These are phyloP conservation scores for Fragaria iinumae DNA, from an alignment of 306 rosid genomes.

Conservation along the genomic window DNA sequence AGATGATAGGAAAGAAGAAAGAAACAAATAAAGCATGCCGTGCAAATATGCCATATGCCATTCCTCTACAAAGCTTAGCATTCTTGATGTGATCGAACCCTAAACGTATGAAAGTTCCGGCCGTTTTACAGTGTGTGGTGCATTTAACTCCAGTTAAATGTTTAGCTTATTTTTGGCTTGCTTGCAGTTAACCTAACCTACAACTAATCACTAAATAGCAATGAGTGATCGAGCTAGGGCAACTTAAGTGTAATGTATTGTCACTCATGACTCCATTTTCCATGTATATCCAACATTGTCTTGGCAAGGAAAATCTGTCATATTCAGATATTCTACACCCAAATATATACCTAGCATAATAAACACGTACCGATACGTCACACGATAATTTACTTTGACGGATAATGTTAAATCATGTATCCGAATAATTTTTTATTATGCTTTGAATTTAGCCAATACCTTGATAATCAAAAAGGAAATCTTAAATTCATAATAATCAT, in stretches of 20 bases:
- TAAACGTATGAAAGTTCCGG: neutral
- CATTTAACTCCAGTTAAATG: neutral
- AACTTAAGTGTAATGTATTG: too few relatives aligned
- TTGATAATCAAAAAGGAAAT: too few relatives aligned
- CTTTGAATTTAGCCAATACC: too few relatives aligned
- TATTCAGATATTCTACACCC: too few relatives aligned
- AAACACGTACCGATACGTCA: too few relatives aligned
- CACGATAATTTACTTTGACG: too few relatives aligned
- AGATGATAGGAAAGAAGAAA: neutral
- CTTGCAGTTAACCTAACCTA: neutral
- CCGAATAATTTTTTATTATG: too few relatives aligned
- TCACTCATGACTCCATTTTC: neutral
- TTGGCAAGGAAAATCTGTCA: neutral
- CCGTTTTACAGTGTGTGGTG: neutral
- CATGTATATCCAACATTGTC: neutral
- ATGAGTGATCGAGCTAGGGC: neutral
- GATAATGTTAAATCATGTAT: too few relatives aligned
- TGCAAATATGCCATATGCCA: neutral
- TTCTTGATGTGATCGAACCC: constrained; percentile 6
- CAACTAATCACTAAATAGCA: neutral
- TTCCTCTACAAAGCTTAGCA: neutral
- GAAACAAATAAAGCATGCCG: neutral
- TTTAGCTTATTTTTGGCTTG: neutral
- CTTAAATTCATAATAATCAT: too few relatives aligned
- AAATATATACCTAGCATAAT: too few relatives aligned